Percentiles rank a stretch among this genome's conserved stretches.
phyloP scores from a whole-genome alignment of 768 basidiomycete species.

The Leucosporidium creatinivorum region DNA sequence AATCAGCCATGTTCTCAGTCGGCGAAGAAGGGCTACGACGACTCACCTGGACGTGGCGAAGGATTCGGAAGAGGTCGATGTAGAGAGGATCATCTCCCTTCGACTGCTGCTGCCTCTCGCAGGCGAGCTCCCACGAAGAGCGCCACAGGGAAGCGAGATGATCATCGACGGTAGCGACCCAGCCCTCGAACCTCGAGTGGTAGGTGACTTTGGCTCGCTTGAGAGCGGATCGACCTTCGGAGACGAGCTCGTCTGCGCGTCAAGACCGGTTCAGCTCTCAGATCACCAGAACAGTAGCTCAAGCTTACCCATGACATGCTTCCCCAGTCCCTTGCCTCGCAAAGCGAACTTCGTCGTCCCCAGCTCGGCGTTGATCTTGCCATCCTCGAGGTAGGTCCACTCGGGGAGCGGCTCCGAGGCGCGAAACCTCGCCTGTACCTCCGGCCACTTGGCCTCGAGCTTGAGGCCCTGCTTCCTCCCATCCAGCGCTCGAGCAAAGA shows the following conservation, averaged over 20 bases:
- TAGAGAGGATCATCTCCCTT: no score
- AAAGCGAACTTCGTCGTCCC: not conserved
- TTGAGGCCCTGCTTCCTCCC: constrained; percentile 25
- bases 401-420: not conserved
- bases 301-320: constrained; percentile 19
- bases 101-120: no score
- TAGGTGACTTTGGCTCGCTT: no score
- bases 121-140: no score
- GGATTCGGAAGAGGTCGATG: not conserved
- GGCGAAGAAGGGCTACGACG: not conserved
- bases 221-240: no score
- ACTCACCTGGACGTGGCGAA: constrained; percentile 9
- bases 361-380: not conserved
- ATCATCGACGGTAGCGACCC: no score
- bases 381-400: constrained; percentile 12
- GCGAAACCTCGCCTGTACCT: constrained; percentile 5
- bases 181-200: no score
- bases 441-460: constrained; percentile 11
- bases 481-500: constrained; percentile 26
- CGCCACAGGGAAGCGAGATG: no score
- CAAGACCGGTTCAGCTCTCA: no score
- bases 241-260: no score
- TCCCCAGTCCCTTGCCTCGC: not conserved
- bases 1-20: not conserved
- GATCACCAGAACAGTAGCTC: no score